Base-by-base conservation (phyloP, 2,329 filamentous ascomycete species). In the Hyphodiscus sp. region DNA sequence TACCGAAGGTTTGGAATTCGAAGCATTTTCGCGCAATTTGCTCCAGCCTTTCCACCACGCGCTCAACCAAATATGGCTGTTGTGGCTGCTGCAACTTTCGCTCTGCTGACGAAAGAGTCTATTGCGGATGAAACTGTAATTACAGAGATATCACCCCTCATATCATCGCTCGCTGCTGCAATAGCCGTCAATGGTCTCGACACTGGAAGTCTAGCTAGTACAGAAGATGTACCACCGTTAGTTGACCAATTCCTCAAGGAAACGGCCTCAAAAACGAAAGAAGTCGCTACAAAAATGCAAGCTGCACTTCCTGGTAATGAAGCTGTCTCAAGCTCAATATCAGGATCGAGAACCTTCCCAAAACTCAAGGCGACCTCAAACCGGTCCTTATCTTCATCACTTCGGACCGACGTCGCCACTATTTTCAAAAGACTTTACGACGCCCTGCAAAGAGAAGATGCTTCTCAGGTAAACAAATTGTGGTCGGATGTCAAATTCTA, bases 61-160 rank as follows among this genome's bases (percentile, higher is more conserved):
- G 43, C 58, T 33, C 44, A 61, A 1, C 46, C 47, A 9, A 50
- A 49, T 15, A 18, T 67, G 23, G 57, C 64, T 23, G 13, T 61
- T 1, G 49, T 65, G 26, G 59, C 62, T n/a, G 46, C 66, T 41
- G 61, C 58, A 42, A 68, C 65, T 8, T 62, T 64, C 49, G 55
- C 54, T 10, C 49, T 67, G 42, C 58, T 66, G 15, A 54, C 57
- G 18, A 11, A 48, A 51, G 41, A n/a, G 29, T 20, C 46, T 50
- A 26, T 46, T n/a, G 18, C 23, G 9, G 23, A 29, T 15, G 23
- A 46, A 38, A 30, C 33, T 43, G 20, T 47, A 8, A 45, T 51
- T 11, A 30, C 33, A 45, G 52, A 60, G 20, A 47, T 52, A 42
- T 26, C 42, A n/a, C 51, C 42, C 26, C 52, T 64, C n/a, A 49